Evolutionary conservation across 202 grass and related monocot species (phyloP), one percentile per base, ranked within the genome.

Genomic region (Setaria viridis): DNA sequence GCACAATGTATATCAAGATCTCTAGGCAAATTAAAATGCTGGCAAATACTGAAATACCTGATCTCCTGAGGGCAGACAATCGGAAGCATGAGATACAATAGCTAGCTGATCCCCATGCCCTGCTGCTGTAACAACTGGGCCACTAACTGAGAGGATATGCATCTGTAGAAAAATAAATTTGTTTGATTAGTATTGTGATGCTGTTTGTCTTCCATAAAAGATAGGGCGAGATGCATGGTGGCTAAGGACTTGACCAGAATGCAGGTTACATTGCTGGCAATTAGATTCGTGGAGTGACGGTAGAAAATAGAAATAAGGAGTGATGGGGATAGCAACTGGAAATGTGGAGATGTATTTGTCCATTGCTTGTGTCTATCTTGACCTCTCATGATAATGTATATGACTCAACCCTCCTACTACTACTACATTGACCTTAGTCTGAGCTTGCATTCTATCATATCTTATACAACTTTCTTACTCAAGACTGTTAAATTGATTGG

Each of bases 11-110:
- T 57, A 71, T 59, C 41, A 81, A 63, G 42, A 64, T 11, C 50
- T 53, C 51, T 49, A 55, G n/a, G 20, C 1, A 55, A 82, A 72
- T n/a, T 37, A 74, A 57, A 47, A 83, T 43, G 42, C 49, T 19
- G 16, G 74, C 41, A 50, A 74, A 74, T 25, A 25, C 25, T 25
- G 25, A 25, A 25, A 25, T 60, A 99, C 96, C 93, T 98, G 95
- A 81, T 94, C 95, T 84, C 95, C 95, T 58, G 95, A 98, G 42
- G 93, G 83, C 43, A 95, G 93, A 85, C 95, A 94, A 74, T 92
- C 91, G 63, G 96, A 99, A 91, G 91, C 86, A 92, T 99, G 96
- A 43, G 88, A 91, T 50, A 99, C 91, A 84, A 99, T 79, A 68
- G 96, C 93, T 80, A 99, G 86, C 70, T 84, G 84, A 84, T 99